phyloP scores from a whole-genome alignment of 73 alveolate genomes.

The Chromera velia region DNA sequence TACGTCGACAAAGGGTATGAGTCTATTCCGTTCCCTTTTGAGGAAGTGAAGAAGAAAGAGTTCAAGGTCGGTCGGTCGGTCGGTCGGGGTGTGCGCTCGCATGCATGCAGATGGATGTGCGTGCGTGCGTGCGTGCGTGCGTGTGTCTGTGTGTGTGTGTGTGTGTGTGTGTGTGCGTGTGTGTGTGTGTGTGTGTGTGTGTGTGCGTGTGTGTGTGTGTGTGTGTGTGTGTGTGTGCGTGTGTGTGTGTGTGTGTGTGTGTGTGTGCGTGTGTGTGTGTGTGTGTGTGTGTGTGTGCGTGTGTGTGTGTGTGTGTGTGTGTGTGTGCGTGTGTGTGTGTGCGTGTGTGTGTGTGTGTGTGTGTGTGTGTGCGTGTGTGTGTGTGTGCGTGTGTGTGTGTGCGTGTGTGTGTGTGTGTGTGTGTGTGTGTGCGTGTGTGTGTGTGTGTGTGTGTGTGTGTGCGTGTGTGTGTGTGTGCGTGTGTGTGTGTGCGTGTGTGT shows the following conservation, averaged over 20 bases:
- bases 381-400: neutral
- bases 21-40: too few relatives aligned
- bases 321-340: neutral
- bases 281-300: neutral
- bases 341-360: neutral
- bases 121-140: constrained; percentile 4
- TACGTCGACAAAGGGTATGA: too few relatives aligned
- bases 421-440: neutral
- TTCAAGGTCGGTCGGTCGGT: too few relatives aligned
- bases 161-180: neutral
- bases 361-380: constrained; percentile 1
- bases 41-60: too few relatives aligned
- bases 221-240: neutral
- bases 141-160: neutral
- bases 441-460: neutral
- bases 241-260: neutral
- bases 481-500: neutral
- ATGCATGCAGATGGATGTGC: too few relatives aligned
- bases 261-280: neutral
- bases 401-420: neutral
- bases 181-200: neutral
- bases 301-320: neutral
- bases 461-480: neutral
- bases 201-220: neutral
- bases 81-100: too few relatives aligned